These are phyloP conservation scores for Lepiota brunneoincarnata DNA, from an alignment of 768 basidiomycete species.

Conservation along the genomic window DNA sequence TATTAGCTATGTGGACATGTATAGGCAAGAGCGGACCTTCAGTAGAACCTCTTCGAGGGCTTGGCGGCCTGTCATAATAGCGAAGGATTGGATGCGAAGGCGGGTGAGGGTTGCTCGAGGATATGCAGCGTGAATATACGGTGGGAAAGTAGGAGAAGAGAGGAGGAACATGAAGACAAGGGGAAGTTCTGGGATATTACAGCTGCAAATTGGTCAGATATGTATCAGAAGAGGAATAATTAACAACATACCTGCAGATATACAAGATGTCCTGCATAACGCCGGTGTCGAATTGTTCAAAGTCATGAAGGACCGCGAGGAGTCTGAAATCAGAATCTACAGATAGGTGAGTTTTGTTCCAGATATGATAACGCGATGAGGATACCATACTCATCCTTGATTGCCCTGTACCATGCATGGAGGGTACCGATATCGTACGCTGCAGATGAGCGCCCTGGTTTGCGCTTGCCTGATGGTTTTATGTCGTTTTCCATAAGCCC, in stretches of 20 bases:
- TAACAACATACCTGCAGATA: constrained; percentile 56
- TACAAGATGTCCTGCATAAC: constrained; percentile 70
- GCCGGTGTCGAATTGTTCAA: constrained; percentile 64
- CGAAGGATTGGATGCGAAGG: constrained; percentile 50
- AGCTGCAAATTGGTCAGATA: constrained; percentile 24
- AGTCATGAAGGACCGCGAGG: constrained; percentile 65
- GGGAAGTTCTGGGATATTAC: constrained; percentile 50
- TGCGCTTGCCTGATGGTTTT: constrained; percentile 28
- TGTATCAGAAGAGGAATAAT: background rate
- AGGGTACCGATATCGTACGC: constrained; percentile 62
- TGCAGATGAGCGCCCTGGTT: constrained; percentile 47
- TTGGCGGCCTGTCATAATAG: constrained; percentile 43
- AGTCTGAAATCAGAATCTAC: constrained; percentile 33
- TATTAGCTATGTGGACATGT: background rate
- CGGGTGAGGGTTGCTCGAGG: constrained; percentile 56
- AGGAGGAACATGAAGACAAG: constrained; percentile 64
- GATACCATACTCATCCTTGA: constrained; percentile 36
- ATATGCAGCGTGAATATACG: constrained; percentile 60
- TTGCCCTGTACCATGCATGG: constrained; percentile 53
- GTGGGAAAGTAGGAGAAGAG: constrained; percentile 50
- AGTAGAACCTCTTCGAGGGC: constrained; percentile 54
- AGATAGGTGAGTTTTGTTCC: background rate
- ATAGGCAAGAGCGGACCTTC: constrained; percentile 36
- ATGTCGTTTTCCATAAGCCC: constrained; percentile 45
- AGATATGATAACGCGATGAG: background rate